phyloP scores from a whole-genome alignment of 139 green algal genomes.

The Chlamydomonas sp. region DNA sequence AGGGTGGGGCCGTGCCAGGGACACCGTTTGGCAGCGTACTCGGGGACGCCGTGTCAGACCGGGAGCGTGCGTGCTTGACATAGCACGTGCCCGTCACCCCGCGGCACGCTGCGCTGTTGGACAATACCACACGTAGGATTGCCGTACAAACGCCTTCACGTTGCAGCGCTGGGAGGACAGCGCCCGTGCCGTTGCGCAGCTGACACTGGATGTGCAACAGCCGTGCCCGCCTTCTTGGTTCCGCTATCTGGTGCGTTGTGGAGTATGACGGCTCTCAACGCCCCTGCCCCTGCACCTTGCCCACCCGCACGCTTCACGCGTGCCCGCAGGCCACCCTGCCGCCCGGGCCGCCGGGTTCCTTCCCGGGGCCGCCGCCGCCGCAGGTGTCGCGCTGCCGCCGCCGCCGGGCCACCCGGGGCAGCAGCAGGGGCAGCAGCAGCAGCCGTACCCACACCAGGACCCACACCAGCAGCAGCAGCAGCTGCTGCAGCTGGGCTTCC shows the following conservation, averaged over 20 bases:
- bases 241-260: background rate
- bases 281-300: background rate
- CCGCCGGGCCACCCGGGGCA: constrained; percentile 20
- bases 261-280: background rate
- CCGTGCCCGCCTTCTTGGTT: background rate
- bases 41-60: too few species aligned
- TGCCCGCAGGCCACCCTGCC: background rate
- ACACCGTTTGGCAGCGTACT: too few species aligned
- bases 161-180: background rate
- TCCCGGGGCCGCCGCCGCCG: too few species aligned
- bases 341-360: too few species aligned
- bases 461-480: constrained; percentile 8
- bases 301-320: background rate
- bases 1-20: too few species aligned
- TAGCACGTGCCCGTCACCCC: background rate
- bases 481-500: constrained; percentile 21
- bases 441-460: constrained; percentile 5
- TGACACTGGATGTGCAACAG: too few species aligned
- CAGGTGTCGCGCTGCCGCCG: background rate
- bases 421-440: constrained; percentile 1
- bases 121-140: background rate
- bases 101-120: background rate
- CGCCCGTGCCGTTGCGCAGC: background rate
- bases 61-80: background rate
- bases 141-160: background rate